Evolutionary conservation across 2,329 filamentous ascomycete species (phyloP), one percentile per base, ranked within the genome.

Genomic region (Cylindrodendrum hubeiense): DNA sequence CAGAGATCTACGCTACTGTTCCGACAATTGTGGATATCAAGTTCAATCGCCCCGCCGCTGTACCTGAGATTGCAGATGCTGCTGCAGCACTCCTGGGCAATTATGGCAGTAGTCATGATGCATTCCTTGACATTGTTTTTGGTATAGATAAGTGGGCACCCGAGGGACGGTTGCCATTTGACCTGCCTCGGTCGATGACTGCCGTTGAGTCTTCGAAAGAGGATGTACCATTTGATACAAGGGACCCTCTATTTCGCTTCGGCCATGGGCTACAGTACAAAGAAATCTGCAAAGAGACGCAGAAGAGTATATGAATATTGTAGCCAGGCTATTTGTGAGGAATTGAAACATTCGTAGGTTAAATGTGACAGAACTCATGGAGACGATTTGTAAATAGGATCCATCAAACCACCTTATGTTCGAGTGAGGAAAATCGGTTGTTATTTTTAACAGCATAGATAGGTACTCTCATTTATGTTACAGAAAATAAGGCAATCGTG

Each of bases 71-170:
- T 9, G 77, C 74, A 0, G 79, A 81, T 24, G 52, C 76, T 4
- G 79, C 80, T 1, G 69, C 75, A 0, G 81, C 80, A 1, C 54
- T 83, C 0, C 55, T 82, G n/a, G 81, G 71, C 5, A 83, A 77
- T 60, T 84, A 76, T 63, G 81, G 81, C 0, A 78, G 77, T 28
- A 74, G 77, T 8, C 67, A 71, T 0, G 77, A 81, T 1, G 81
- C 81, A 0, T 82, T 84, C 59, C 60, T 85, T 13, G 82, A 83
- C 62, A 75, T 84, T 0, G 52, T 84, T 0, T 81, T 84, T 54
- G 76, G 74, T 0, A 65, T 76, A 1, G 76, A 71, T 17, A 61
- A 76, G 5, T 44, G 19, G 41, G 12, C 8, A 4, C 68, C 68
- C 1, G 47, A 68, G 65, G 70, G 67, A 0, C 63, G 59, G 41